Evolutionary conservation across 2,329 filamentous ascomycete genomes (phyloP).

Genomic region (Pyrenochaeta sp.): DNA sequence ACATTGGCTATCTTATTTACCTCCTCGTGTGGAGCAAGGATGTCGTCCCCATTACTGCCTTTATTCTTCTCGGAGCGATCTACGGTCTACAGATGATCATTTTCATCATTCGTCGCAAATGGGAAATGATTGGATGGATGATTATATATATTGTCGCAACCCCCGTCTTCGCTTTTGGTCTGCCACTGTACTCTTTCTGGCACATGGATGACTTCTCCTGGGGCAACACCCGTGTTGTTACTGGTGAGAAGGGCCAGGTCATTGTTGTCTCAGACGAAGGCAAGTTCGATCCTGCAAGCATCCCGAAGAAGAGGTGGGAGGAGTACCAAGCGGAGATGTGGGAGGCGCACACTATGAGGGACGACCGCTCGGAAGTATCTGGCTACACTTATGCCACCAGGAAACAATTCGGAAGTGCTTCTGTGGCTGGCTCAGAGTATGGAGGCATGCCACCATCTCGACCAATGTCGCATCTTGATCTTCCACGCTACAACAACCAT

Average conservation of each 20-base stretch:
- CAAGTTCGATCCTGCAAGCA: constrained; percentile 92
- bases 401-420: constrained; percentile 60
- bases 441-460: constrained; percentile 61
- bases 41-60: constrained; percentile 81
- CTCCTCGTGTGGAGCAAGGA: constrained; percentile 68
- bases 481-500: constrained; percentile 58
- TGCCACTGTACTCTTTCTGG: constrained; percentile 97
- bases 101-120: constrained; percentile 95
- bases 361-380: constrained; percentile 88
- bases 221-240: constrained; percentile 98
- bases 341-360: constrained; percentile 87
- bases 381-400: constrained; percentile 95
- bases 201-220: constrained; percentile 99
- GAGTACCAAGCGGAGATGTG: constrained; percentile 98
- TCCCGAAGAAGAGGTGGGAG: constrained; percentile 99
- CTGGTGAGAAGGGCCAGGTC: constrained; percentile 91
- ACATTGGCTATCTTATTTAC: constrained; percentile 89
- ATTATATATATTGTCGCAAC: constrained; percentile 91
- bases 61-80: constrained; percentile 91
- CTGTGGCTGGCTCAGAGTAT: constrained; percentile 69
- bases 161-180: constrained; percentile 87
- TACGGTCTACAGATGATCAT: constrained; percentile 97
- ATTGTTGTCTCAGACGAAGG: constrained; percentile 95
- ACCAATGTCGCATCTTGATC: constrained; percentile 67
- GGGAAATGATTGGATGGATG: constrained; percentile 99